Percentiles rank a stretch among this genome's conserved stretches.
Evolutionary conservation across 2,329 filamentous ascomycete species (phyloP).

Genomic region (Colletotrichum sojae): DNA sequence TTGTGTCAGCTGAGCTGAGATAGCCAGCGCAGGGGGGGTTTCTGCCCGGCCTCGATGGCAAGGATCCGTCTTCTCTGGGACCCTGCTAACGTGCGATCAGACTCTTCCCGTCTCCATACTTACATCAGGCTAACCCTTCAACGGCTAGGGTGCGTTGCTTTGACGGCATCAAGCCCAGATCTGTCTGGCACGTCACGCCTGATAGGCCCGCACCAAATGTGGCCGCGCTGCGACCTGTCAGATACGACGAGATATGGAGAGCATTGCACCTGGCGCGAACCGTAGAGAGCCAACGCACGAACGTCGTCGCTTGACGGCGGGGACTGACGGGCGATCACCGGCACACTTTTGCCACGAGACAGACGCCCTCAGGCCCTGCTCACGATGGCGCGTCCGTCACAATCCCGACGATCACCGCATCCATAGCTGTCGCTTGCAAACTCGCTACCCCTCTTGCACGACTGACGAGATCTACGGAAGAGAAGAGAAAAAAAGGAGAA

Average conservation of each 20-base stretch:
- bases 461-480: slow-evolving; percentile 8
- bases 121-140: slow-evolving; percentile 29
- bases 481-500: slow-evolving; percentile 19
- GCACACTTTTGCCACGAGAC: slow-evolving; percentile 9
- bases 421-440: not conserved
- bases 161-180: slow-evolving; percentile 25
- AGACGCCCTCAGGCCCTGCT: not conserved
- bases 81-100: slow-evolving; percentile 31
- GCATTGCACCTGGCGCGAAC: slow-evolving; percentile 30
- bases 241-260: slow-evolving; percentile 13
- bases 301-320: slow-evolving; percentile 24
- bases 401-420: slow-evolving; percentile 5
- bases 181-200: slow-evolving; percentile 15
- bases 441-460: not conserved
- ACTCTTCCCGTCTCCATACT: slow-evolving; percentile 29
- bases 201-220: slow-evolving; percentile 18
- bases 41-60: slow-evolving; percentile 20
- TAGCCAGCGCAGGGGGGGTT: slow-evolving; percentile 27
- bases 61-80: slow-evolving; percentile 11
- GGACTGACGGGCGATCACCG: slow-evolving; percentile 21
- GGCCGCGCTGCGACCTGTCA: slow-evolving; percentile 27
- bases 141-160: slow-evolving; percentile 26
- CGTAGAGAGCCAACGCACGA: slow-evolving; percentile 14
- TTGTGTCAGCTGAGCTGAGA: slow-evolving; percentile 37
- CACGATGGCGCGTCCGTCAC: slow-evolving; percentile 19